These are phyloP conservation scores for Zygoascus flipseniorum DNA, from an alignment of 805 yeast genomes.

Conservation along the genomic window DNA sequence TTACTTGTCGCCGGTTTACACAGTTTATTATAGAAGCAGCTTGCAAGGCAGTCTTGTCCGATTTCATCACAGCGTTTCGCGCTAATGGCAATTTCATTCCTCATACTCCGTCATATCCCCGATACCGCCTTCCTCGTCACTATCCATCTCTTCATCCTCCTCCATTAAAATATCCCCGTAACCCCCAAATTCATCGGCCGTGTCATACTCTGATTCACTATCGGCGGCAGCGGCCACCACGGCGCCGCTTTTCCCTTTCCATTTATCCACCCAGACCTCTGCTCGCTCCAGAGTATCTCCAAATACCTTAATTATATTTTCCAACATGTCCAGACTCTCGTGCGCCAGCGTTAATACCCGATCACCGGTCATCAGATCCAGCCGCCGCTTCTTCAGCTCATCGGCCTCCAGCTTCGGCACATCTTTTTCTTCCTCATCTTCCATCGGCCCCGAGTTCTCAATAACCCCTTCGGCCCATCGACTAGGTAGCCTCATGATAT, in stretches of 20 bases:
- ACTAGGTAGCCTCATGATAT: constrained; percentile 64
- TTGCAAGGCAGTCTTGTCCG: too few species aligned
- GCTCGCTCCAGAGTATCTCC: constrained; percentile 80
- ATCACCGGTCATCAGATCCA: constrained; percentile 41
- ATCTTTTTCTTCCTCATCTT: not conserved
- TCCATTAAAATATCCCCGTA: constrained; percentile 1
- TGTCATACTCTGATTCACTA: constrained; percentile 1
- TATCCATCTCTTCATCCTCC: not conserved
- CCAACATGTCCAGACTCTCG: constrained; percentile 82
- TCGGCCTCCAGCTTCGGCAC: not conserved
- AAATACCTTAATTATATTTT: constrained; percentile 72
- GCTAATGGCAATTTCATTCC: too few species aligned
- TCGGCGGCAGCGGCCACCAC: not conserved
- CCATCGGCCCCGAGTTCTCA: not conserved
- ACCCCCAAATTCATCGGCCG: not conserved
- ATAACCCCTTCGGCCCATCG: constrained; percentile 50
- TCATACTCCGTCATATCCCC: not conserved
- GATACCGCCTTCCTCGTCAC: not conserved
- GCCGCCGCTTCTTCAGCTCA: not conserved
- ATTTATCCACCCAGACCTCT: constrained; percentile 58
- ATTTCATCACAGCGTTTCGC: too few species aligned
- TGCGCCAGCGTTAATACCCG: constrained; percentile 74
- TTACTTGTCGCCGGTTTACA: too few species aligned
- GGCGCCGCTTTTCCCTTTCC: not conserved
- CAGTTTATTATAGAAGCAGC: too few species aligned